Conservation (phyloP, 2,329 filamentous ascomycete genomes). For the Huntiella moniliformis region DNA sequence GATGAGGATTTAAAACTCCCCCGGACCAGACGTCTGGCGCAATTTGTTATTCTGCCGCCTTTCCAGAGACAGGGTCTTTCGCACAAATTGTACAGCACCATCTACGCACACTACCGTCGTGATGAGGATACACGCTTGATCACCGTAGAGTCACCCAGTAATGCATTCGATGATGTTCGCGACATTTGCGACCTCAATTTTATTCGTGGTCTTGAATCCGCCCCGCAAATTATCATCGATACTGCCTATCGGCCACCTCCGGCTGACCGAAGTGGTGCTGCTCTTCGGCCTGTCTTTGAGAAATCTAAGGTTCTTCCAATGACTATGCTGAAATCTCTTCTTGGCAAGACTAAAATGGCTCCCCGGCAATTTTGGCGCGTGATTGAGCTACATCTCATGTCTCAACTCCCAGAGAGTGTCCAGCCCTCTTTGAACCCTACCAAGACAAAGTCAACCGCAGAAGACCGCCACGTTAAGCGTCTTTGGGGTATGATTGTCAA, state of each 20-base stretch:
- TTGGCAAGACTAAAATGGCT: constrained; percentile 48
- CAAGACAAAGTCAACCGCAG: constrained; percentile 20
- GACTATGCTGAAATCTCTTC: constrained; percentile 35
- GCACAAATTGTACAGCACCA: constrained; percentile 58
- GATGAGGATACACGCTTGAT: constrained; percentile 58
- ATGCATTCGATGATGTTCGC: constrained; percentile 62
- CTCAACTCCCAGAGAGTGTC: constrained; percentile 34
- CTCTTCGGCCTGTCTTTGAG: constrained; percentile 7
- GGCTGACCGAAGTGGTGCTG: constrained; percentile 6
- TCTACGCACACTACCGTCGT: constrained; percentile 51
- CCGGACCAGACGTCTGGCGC: constrained; percentile 69
- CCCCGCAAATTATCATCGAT: constrained; percentile 37
- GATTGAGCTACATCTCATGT: constrained; percentile 57
- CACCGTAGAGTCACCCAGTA: constrained; percentile 86
- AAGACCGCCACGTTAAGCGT: constrained; percentile 34
- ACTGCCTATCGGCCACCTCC: constrained; percentile 23
- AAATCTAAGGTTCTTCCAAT: constrained; percentile 20
- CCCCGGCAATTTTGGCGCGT: constrained; percentile 58
- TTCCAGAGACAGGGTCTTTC: constrained; percentile 72
- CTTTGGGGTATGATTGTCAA: constrained; percentile 64
- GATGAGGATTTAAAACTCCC: constrained; percentile 36
- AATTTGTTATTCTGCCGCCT: constrained; percentile 78
- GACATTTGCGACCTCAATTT: constrained; percentile 55
- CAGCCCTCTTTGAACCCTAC: constrained; percentile 29
- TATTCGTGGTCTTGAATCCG: constrained; percentile 40